A percentile compares a stretch with the other conserved stretches of the same genome.
Evolutionary conservation across 1,139 yeast genomes (phyloP).

Genomic region (Entelexis sorbosivorans): DNA sequence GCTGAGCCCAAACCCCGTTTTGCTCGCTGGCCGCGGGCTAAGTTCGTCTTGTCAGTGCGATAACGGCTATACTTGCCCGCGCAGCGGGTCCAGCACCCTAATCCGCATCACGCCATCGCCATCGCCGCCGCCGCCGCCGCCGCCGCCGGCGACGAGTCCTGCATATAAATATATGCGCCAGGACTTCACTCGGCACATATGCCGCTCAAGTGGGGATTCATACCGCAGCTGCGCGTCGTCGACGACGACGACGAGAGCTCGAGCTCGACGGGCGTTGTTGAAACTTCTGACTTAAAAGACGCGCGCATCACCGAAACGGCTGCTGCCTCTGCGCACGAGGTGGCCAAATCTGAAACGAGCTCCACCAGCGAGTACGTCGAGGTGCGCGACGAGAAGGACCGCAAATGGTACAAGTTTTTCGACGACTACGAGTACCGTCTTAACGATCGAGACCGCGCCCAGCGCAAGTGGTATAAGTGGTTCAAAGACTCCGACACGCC

Average conservation of each 20-base stretch:
- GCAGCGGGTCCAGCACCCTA: too few species aligned
- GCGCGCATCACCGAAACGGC: neutral
- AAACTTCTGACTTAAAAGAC: neutral
- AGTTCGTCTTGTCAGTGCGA: too few species aligned
- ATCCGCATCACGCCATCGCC: too few species aligned
- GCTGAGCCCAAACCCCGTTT: too few species aligned
- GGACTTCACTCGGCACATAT: neutral
- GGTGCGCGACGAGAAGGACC: slow-evolving; percentile 3
- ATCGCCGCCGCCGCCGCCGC: too few species aligned
- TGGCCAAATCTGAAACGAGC: neutral
- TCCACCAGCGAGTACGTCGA: neutral
- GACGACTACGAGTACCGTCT: slow-evolving; percentile 6
- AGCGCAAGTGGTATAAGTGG: slow-evolving; percentile 8
- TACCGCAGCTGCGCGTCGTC: neutral
- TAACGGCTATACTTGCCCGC: too few species aligned
- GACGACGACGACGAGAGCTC: neutral
- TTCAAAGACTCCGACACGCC: slow-evolving; percentile 30
- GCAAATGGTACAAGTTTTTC: slow-evolving; percentile 4
- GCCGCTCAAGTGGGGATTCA: slow-evolving; percentile 9
- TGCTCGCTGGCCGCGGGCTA: too few species aligned
- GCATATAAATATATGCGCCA: too few species aligned
- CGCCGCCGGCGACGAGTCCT: too few species aligned
- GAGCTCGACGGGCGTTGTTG: neutral
- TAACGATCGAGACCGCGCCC: neutral
- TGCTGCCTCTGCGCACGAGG: too few species aligned